Conservation (phyloP, 768 basidiomycete species). For the Cystoderma amianthinum region DNA sequence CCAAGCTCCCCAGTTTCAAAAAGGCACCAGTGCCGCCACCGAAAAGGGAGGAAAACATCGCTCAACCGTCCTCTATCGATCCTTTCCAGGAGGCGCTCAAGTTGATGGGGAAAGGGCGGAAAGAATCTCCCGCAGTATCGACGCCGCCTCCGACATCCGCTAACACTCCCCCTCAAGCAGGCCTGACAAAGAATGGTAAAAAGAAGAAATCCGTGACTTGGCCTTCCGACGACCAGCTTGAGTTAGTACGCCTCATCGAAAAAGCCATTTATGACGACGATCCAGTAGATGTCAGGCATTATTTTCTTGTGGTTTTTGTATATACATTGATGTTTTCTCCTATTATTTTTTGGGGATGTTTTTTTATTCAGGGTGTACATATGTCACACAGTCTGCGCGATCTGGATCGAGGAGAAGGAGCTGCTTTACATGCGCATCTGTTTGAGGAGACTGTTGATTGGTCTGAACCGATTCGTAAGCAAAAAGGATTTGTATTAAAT, state of each 20-base stretch:
- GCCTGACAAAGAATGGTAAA: conserved; percentile 36
- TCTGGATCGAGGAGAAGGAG: conserved; percentile 83
- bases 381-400: conserved; percentile 69
- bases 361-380: conserved; percentile 62
- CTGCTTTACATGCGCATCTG: conserved; percentile 72
- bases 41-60: conserved; percentile 56
- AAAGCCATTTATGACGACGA: conserved; percentile 87
- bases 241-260: conserved; percentile 74
- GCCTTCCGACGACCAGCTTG: conserved; percentile 69
- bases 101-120: conserved; percentile 58
- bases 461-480: conserved; percentile 76
- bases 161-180: conserved; percentile 25
- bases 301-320: conserved; percentile 31
- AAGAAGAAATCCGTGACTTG: conserved; percentile 78
- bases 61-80: conserved; percentile 72
- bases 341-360: conserved; percentile 15
- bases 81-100: conserved; percentile 82
- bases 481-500: not conserved
- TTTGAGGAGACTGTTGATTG: conserved; percentile 88
- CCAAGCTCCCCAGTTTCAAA: conserved; percentile 81
- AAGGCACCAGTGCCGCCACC: conserved; percentile 48
- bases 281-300: conserved; percentile 71
- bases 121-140: conserved; percentile 53
- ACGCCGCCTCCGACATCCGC: conserved; percentile 42
- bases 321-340: conserved; percentile 45